These are phyloP conservation scores for Trypanosoma lewisi DNA, from an alignment of 208 protist genomes.

Conservation along the genomic window DNA sequence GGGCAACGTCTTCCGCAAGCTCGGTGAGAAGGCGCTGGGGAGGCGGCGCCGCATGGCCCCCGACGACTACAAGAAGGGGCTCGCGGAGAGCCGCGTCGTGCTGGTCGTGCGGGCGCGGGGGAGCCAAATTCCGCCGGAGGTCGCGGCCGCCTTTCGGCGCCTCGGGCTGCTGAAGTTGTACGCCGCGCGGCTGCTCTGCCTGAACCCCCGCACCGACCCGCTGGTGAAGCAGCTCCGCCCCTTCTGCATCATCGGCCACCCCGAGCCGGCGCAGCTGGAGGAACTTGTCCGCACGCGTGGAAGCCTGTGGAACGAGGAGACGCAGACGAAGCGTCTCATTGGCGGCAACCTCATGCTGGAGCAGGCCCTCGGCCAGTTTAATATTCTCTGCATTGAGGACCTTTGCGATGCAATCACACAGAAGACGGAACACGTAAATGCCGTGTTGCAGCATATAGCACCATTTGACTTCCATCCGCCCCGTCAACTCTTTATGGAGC, in stretches of 20 bases:
- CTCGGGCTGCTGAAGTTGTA: constrained; percentile 80
- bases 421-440: constrained; percentile 61
- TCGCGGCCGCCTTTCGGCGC: constrained; percentile 58
- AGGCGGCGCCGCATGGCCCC: constrained; percentile 34
- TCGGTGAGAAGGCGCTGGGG: constrained; percentile 69
- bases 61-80: constrained; percentile 26
- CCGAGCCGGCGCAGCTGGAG: constrained; percentile 69
- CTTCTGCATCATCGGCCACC: constrained; percentile 80
- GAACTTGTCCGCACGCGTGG: constrained; percentile 83
- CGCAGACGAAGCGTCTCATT: constrained; percentile 66
- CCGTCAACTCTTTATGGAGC: constrained; percentile 84
- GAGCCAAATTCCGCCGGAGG: constrained; percentile 69
- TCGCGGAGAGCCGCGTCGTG: constrained; percentile 52
- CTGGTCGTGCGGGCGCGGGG: constrained; percentile 84
- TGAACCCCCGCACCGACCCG: constrained; percentile 51
- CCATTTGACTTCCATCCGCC: constrained; percentile 91
- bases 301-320: constrained; percentile 70
- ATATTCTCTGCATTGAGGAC: constrained; percentile 89
- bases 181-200: constrained; percentile 64
- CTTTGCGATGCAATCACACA: constrained; percentile 73
- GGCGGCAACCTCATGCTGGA: constrained; percentile 88
- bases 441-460: constrained; percentile 64
- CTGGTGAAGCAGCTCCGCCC: constrained; percentile 76
- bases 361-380: constrained; percentile 79
- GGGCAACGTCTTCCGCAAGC: constrained; percentile 70